Base-by-base conservation (phyloP, 106 monocot species). In the Dendrobium chrysotoxum region DNA sequence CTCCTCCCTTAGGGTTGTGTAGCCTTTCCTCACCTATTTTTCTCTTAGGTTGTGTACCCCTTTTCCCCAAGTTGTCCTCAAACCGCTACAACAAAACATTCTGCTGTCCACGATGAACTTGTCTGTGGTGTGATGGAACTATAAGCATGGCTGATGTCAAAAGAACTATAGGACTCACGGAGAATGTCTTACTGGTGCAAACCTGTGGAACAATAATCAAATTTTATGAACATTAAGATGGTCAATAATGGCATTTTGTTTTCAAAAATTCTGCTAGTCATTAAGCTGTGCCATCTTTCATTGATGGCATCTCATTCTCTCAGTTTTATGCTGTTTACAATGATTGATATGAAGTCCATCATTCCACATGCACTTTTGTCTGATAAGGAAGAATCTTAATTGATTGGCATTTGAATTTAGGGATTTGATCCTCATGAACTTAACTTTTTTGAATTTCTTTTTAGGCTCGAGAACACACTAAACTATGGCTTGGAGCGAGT, bases 401-500 rank as follows among this genome's bases (percentile, higher is more conserved):
- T 71, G 71, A 71, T 30, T 65, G 26, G 12, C 10, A 13, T 71
- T 30, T 71, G 35, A 71, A 71, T 4, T 9, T 16, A 28, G 12
- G 35, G 31, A 71, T 26, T 35, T 71, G 8, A 71, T 15, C 6
- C 15, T 35, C 4, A 26, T 3, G 13, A 28, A 31, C 31, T 31
- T 71, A 28, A 4, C 26, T 15, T 71, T 71, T n/a, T 71, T 35
- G 2, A 71, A 71, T 47, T 57, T 46, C 66, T 41, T 73, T 72
- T 28, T 84, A 95, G 95, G 81, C 90, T 95, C 44, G 95, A 95
- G 79, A 95, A 90, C 77, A 92, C 95, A 20, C 82, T 95, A 47
- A 92, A 95, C 83, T 95, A 95, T 86, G 92, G 90, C 76, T 86
- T 95, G 44, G 95, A 95, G 80, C 86, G 95, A 77, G 95, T 95